phyloP scores from a whole-genome alignment of 2,329 filamentous ascomycete species.

The Fusarium circinatum region DNA sequence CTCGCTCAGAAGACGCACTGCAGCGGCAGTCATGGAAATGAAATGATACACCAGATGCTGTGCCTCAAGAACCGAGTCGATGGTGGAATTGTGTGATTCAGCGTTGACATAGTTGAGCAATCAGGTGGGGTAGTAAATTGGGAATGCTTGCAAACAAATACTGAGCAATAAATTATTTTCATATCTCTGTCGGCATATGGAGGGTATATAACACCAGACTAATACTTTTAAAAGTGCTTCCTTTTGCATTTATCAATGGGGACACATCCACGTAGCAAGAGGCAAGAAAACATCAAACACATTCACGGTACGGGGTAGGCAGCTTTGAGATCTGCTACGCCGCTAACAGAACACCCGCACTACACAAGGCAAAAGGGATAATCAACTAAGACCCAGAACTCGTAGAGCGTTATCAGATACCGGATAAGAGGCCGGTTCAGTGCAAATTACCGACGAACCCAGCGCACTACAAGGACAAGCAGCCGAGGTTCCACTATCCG shows the following conservation, averaged over 20 bases:
- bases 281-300: neutral
- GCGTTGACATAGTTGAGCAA: accelerated
- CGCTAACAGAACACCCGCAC: accelerated
- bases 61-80: no score
- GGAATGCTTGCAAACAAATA: accelerated
- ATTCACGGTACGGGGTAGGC: neutral
- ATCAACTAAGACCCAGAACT: neutral
- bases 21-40: no score
- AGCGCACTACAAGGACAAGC: neutral
- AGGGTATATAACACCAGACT: no score
- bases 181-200: neutral
- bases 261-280: neutral
- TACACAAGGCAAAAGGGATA: neutral
- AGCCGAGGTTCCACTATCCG: neutral
- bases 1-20: neutral
- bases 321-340: neutral
- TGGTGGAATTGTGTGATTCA: no score
- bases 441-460: neutral
- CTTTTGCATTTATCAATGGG: accelerated
- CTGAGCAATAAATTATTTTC: accelerated
- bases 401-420: neutral
- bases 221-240: accelerated
- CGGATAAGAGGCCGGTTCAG: neutral
- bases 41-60: neutral
- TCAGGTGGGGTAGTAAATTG: accelerated